These are phyloP conservation scores for Plasmopara halstedii DNA, from an alignment of 352 stramenopile genomes.

Conservation along the genomic window DNA sequence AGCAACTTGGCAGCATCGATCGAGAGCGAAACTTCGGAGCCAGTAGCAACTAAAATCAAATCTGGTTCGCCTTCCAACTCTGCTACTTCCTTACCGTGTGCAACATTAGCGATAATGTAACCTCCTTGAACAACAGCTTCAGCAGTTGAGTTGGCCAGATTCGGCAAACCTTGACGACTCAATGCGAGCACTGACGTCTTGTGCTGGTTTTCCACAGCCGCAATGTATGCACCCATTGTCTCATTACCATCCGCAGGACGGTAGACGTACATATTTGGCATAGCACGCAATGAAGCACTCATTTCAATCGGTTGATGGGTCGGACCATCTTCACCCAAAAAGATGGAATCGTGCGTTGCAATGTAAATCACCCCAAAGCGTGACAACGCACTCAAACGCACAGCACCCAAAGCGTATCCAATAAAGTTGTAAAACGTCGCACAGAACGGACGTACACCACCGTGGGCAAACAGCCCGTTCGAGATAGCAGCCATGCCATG, in stretches of 20 bases:
- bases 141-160: slow-evolving; percentile 82
- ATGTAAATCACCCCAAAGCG: slow-evolving; percentile 96
- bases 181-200: slow-evolving; percentile 94
- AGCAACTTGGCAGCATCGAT: slow-evolving; percentile 93
- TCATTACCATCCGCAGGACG: slow-evolving; percentile 98
- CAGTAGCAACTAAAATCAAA: slow-evolving; percentile 91
- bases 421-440: slow-evolving; percentile 99
- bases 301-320: slow-evolving; percentile 99
- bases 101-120: slow-evolving; percentile 74
- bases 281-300: slow-evolving; percentile 92
- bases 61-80: slow-evolving; percentile 66
- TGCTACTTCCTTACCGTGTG: slow-evolving; percentile 75
- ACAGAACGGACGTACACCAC: slow-evolving; percentile 95
- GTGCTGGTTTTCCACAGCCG: slow-evolving; percentile 68
- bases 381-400: slow-evolving; percentile 93
- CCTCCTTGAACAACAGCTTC: slow-evolving; percentile 90
- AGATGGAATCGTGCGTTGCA: slow-evolving; percentile 99
- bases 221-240: slow-evolving; percentile 93
- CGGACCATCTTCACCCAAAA: slow-evolving; percentile 97
- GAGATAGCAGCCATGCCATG: slow-evolving; percentile 98
- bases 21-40: slow-evolving; percentile 94
- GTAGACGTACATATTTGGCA: slow-evolving; percentile 98
- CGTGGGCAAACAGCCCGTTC: slow-evolving; percentile 98
- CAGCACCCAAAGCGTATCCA: slow-evolving; percentile 93
- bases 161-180: slow-evolving; percentile 86